These are phyloP conservation scores for Aristolochia californica DNA, from an alignment of 164 flowering plant genomes.

Conservation along the genomic window DNA sequence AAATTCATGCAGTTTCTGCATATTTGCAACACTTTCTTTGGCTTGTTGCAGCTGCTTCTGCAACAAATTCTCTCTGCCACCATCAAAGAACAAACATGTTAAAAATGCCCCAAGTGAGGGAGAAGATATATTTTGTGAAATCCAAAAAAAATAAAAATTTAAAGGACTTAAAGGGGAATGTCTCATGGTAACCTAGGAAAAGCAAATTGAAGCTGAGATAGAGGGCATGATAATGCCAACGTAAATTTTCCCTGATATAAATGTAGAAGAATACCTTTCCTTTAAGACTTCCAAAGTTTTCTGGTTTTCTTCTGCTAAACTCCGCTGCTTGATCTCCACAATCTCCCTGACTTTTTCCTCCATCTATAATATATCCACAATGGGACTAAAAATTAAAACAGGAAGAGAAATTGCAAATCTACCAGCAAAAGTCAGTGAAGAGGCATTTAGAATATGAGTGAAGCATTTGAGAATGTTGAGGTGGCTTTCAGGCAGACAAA, in stretches of 20 bases:
- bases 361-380: conserved; percentile 54
- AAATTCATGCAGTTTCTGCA: conserved; percentile 91
- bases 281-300: conserved; percentile 81
- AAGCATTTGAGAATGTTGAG: no score
- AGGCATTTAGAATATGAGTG: no score
- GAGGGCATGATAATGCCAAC: no score
- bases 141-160: no score
- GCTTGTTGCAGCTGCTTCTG: conserved; percentile 94
- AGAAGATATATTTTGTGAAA: not conserved
- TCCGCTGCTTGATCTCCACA: conserved; percentile 94
- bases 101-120: not conserved
- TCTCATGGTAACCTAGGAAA: no score
- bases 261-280: conserved; percentile 52
- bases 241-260: no score
- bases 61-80: conserved; percentile 69
- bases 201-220: no score
- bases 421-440: not conserved
- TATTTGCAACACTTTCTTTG: conserved; percentile 82
- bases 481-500: no score
- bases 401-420: not conserved
- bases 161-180: no score
- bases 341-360: conserved; percentile 97
- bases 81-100: not conserved
- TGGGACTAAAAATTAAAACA: not conserved
- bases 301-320: conserved; percentile 97